A percentile compares a stretch with the other conserved stretches of the same genome.
Evolutionary conservation across 2,329 filamentous ascomycete species (phyloP).

Genomic region (Colletotrichum kahawae): DNA sequence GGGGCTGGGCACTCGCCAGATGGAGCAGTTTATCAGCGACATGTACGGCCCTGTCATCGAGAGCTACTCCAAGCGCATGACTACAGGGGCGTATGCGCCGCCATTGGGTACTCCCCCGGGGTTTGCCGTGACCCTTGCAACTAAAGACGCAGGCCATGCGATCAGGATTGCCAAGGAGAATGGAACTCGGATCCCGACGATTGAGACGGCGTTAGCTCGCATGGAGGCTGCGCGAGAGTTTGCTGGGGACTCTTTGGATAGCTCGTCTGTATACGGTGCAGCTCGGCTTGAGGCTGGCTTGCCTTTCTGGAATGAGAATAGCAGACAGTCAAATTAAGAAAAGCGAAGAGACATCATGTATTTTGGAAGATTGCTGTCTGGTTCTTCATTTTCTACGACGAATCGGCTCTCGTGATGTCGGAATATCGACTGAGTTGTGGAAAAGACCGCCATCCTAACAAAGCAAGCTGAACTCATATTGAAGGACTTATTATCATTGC

Average conservation of each 20-base stretch:
- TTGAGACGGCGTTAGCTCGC: slow-evolving; percentile 8
- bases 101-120: slow-evolving; percentile 10
- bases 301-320: slow-evolving; percentile 18
- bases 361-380: neutral
- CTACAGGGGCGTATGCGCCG: slow-evolving; percentile 31
- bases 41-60: slow-evolving; percentile 33
- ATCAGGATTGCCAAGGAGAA: slow-evolving; percentile 10
- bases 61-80: slow-evolving; percentile 32
- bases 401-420: accelerated
- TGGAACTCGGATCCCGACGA: slow-evolving; percentile 1
- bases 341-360: neutral
- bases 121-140: slow-evolving; percentile 8
- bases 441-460: neutral
- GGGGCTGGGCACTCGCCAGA: slow-evolving; percentile 25
- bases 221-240: slow-evolving; percentile 7
- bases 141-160: slow-evolving; percentile 13
- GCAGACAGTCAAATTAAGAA: slow-evolving; percentile 7
- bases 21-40: slow-evolving; percentile 31
- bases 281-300: slow-evolving; percentile 9
- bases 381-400: neutral
- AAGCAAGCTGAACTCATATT: neutral
- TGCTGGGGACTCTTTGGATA: slow-evolving; percentile 13
- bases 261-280: slow-evolving; percentile 9
- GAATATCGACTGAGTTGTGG: neutral
- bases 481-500: neutral